Base-by-base conservation (phyloP, 2,329 filamentous ascomycete species). In the Talaromyces sp. region DNA sequence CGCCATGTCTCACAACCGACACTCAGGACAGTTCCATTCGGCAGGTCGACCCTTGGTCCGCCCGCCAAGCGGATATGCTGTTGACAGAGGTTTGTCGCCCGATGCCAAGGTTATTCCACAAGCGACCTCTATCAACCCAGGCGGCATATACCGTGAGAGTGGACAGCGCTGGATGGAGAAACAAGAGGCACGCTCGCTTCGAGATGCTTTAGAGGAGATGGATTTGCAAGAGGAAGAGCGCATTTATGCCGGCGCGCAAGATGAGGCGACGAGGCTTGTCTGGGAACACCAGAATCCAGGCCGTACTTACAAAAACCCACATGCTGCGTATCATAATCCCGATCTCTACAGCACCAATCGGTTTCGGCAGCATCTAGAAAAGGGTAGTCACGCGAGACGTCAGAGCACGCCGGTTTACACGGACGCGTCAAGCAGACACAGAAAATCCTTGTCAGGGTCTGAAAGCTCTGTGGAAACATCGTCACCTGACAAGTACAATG, bases 211-310 rank as follows among this genome's bases (percentile, higher is more conserved):
- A 66, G 80, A 85, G 64, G 81, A 83, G 61, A 79, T 87, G 76
- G 83, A 86, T 65, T 64, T 85, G 24, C 74, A 83, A 26, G 80
- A 84, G 50, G 85, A 87, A 57, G 62, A 69, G 24, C 77, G 76
- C 56, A 67, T 88, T 26, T 83, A 85, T 65, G 71, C 77, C 29
- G 82, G 82, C 11, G 86, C 86, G 14, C 83, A 85, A 66, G 81
- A 86, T 57, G 86, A 88, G 69, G 86, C 86, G 13, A 82, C 83
- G 0, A 83, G 87, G 65, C 75, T 88, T 38, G 85, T 88, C n/a
- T 84, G 82, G 80, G 83, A 83, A 68, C 85, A 88, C 69, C 80
- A 80, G 64, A 82, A 84, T 64, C 81, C 83, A 13, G 77, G 79
- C 7, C 73, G 80, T 29, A 74, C 79, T 1, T 77, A 75, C 51